Evolutionary conservation across 495 filamentous ascomycete species (phyloP).

Genomic region (Penicillium fimorum): DNA sequence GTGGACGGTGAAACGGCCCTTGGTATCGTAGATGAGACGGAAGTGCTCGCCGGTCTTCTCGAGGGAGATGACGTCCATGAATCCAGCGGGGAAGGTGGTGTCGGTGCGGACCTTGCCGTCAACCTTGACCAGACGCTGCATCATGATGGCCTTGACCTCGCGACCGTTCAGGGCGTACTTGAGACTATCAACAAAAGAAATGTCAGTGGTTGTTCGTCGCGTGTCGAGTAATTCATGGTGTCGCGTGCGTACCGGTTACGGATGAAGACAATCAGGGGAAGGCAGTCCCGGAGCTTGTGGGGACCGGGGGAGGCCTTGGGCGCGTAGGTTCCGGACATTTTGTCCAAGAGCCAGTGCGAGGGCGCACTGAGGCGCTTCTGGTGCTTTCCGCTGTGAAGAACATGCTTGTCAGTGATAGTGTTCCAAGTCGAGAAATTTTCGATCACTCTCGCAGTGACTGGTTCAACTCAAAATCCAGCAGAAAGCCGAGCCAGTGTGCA

Average conservation of each 20-base stretch:
- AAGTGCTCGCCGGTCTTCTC: constrained; percentile 99
- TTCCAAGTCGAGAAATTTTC: constrained; percentile 9
- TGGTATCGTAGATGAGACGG: constrained; percentile 99
- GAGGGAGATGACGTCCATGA: constrained; percentile 99
- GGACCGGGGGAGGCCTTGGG: constrained; percentile 94
- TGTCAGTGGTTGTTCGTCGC: constrained; percentile 18
- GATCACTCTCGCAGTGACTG: constrained; percentile 1
- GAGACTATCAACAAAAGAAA: constrained; percentile 53
- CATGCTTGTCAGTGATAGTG: constrained; percentile 35
- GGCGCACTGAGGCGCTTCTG: constrained; percentile 99
- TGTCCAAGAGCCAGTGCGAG: constrained; percentile 99
- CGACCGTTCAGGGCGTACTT: constrained; percentile 99
- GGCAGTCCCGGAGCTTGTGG: constrained; percentile 98
- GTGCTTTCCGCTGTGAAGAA: constrained; percentile 83
- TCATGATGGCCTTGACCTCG: constrained; percentile 95
- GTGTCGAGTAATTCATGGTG: neutral
- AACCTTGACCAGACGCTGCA: constrained; percentile 99
- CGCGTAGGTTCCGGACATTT: constrained; percentile 95
- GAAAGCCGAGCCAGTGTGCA: neutral
- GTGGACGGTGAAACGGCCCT: constrained; percentile 99
- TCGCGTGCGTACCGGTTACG: constrained; percentile 66
- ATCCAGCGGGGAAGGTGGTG: constrained; percentile 93
- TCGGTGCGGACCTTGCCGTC: constrained; percentile 99
- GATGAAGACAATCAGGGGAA: constrained; percentile 98
- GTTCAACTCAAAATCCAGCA: neutral